Conservation (phyloP, 2,329 filamentous ascomycete genomes). For the Cordyceps farinosa region DNA sequence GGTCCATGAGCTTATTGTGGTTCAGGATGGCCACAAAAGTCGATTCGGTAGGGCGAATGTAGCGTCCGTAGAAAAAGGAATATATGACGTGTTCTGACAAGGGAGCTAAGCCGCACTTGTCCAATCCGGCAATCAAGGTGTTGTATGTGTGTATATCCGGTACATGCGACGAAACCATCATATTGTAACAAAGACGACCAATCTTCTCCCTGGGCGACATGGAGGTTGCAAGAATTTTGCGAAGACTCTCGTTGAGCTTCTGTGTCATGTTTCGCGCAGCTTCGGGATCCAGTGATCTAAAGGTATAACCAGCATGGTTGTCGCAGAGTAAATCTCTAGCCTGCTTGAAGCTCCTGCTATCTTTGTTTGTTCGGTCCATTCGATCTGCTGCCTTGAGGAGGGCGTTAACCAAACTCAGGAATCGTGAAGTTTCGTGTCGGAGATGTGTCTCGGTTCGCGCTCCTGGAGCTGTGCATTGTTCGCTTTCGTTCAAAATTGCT, state of each 20-base stretch:
- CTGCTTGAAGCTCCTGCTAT: conserved; percentile 30
- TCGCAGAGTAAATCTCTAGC: conserved; percentile 25
- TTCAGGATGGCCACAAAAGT: conserved; percentile 49
- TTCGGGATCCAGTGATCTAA: conserved; percentile 27
- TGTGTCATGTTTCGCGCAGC: conserved; percentile 26
- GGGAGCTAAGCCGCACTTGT: conserved; percentile 44
- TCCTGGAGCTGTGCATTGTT: conserved; percentile 19
- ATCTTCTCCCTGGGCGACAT: conserved; percentile 33
- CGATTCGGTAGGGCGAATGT: conserved; percentile 44
- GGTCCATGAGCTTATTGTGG: conserved; percentile 43
- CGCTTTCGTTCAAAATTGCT: conserved; percentile 29
- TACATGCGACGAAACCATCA: conserved; percentile 58
- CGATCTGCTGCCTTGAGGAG: conserved; percentile 29
- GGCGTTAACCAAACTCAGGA: conserved; percentile 28
- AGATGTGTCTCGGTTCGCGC: conserved; percentile 28
- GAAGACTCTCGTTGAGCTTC: conserved; percentile 30
- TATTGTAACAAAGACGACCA: conserved; percentile 57
- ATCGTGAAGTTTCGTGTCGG: conserved; percentile 25
- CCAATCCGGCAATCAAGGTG: conserved; percentile 64
- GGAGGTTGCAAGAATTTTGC: conserved; percentile 27
- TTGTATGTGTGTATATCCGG: conserved; percentile 70
- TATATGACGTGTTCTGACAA: conserved; percentile 53
- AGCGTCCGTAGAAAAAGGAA: conserved; percentile 44
- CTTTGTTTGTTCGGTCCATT: conserved; percentile 22
- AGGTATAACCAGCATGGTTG: conserved; percentile 25